Evolutionary conservation across 257 asterid species (phyloP), one percentile per base, ranked within the genome.

Genomic region (Salvia splendens): DNA sequence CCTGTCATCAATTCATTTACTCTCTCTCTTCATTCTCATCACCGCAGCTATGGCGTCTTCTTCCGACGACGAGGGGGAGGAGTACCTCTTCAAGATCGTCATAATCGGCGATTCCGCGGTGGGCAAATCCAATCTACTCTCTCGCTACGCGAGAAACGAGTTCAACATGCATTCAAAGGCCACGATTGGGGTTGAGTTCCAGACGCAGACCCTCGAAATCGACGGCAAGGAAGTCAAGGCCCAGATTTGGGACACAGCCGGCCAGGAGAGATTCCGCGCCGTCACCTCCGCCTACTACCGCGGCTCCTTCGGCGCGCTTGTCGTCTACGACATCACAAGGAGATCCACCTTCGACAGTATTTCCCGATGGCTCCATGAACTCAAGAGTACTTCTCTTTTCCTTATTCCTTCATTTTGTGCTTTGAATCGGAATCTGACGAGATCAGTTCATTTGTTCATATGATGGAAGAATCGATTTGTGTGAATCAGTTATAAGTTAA

Each of bases 161-260:
- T 86, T 86, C 84, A 86, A 79, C 58, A 45, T 82, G 58, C 87
- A 84, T 69, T 86, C 94, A 17, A 86, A 86, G 74, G 76, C 94
- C 73, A 84, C 88, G 9, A 86, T 84, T 49, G 94, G 94, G 20
- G 94, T 86, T 9, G 94, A 86, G 70, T 86, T 86, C 70, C 94
- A 86, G 74, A 86, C 94, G 5, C 94, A 86, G 71, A 69, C 86
- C 28, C 85, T 86, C 35, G 88, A 82, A 67, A 82, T 86, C 74
- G 88, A 86, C 49, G 94, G 94, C 5, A 86, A 86, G 51, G 94
- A 86, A 73, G 85, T 86, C 5, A 86, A 86, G 81, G 94, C 94
- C 67, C 94, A 84, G 91, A 86, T 86, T 82, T 86, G 94, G 94
- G 94, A 86, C 74, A 84, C 94, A 62, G 93, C 93, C 67, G 90